Conservation (phyloP, 225 moss, liverwort and hornwort genomes). For the Ulota crispa region DNA sequence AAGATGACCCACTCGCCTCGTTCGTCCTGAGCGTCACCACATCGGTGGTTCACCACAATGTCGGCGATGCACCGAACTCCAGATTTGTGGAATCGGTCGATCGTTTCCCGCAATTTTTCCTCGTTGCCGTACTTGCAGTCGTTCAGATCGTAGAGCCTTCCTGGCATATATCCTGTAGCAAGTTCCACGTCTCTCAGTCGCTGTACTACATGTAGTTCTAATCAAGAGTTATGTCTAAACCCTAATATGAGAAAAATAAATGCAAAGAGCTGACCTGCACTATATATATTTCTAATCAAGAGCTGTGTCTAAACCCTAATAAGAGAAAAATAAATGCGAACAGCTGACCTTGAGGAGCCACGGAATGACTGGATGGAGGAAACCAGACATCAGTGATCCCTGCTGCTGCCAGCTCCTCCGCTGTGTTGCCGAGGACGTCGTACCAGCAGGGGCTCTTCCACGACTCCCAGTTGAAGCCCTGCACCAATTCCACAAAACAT, state of each 20-base stretch:
- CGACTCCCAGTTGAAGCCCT: conserved; percentile 95
- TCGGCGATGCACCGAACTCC: conserved; percentile 75
- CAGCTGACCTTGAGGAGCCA: conserved; percentile 60
- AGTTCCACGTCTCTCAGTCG: not conserved
- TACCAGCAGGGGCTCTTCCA: conserved; percentile 79
- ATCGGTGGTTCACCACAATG: conserved; percentile 79
- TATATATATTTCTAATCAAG: not conserved
- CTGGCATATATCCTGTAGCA: conserved; percentile 80
- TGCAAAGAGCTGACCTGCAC: conserved; percentile 22
- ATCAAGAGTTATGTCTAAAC: not conserved
- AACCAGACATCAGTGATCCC: conserved; percentile 86
- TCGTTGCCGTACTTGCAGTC: conserved; percentile 77
- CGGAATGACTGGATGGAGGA: conserved; percentile 77
- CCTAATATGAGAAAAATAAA: not conserved
- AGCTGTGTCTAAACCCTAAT: too few species aligned
- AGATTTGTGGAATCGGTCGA: conserved; percentile 50
- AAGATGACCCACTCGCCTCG: conserved; percentile 83
- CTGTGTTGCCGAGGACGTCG: conserved; percentile 47
- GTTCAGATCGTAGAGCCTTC: conserved; percentile 78
- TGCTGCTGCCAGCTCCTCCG: conserved; percentile 59
- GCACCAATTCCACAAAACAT: not conserved
- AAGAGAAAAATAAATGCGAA: not conserved
- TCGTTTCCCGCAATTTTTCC: conserved; percentile 60
- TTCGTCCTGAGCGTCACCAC: conserved; percentile 61
- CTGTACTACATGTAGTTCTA: not conserved